A percentile compares a stretch with the other conserved stretches of the same genome.
These are phyloP conservation scores for Lagenidium sp. DNA, from an alignment of 352 stramenopile species.

Conservation along the genomic window DNA sequence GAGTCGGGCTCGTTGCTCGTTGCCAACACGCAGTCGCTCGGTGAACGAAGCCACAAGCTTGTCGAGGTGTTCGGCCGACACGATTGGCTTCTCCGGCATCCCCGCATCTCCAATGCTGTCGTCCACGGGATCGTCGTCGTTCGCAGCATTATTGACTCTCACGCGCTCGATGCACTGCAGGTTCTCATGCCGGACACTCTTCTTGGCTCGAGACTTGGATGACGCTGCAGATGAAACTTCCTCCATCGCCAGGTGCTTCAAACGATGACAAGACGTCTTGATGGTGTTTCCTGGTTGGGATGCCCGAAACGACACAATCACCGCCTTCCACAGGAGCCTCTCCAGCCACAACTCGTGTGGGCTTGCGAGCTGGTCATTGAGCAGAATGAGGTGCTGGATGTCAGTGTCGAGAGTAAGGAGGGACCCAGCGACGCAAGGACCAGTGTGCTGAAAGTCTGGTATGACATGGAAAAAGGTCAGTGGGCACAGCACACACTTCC, in stretches of 20 bases:
- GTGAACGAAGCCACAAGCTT: slow-evolving; percentile 34
- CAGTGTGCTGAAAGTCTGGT: slow-evolving; percentile 9
- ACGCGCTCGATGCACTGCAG: slow-evolving; percentile 59
- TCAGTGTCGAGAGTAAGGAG: background rate
- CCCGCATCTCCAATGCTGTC: slow-evolving; percentile 4
- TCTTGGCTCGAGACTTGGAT: background rate
- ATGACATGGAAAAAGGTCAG: background rate
- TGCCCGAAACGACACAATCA: background rate
- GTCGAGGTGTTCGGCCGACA: slow-evolving; percentile 25
- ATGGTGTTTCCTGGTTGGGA: background rate
- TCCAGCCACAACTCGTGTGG: too few relatives aligned
- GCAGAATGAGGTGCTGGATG: too few relatives aligned
- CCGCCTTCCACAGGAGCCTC: slow-evolving; percentile 5
- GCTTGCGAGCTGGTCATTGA: too few relatives aligned
- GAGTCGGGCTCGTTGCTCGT: slow-evolving; percentile 26
- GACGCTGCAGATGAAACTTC: background rate
- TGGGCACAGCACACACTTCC: background rate
- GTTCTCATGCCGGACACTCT: slow-evolving; percentile 12
- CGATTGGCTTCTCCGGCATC: background rate
- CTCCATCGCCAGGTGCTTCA: slow-evolving; percentile 4
- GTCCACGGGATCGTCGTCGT: too few relatives aligned
- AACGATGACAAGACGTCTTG: slow-evolving; percentile 12
- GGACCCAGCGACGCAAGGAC: background rate
- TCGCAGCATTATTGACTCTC: too few relatives aligned
- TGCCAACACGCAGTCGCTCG: slow-evolving; percentile 23